A percentile compares a stretch with the other conserved stretches of the same genome.
These are phyloP conservation scores for Castanopsis chinensis DNA, from an alignment of 306 rosid genomes.

Conservation along the genomic window DNA sequence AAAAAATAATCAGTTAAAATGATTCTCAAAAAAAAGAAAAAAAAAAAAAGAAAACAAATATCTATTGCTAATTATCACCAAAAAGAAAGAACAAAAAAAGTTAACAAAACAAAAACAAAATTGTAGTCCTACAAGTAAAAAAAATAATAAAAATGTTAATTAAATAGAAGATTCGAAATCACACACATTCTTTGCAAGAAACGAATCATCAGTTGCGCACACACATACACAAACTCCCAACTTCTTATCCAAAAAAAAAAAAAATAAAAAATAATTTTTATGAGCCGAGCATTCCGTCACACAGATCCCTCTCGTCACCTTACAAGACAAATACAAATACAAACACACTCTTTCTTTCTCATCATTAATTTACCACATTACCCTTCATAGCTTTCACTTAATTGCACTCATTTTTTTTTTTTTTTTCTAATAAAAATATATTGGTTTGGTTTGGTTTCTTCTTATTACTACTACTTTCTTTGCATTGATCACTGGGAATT, in stretches of 20 bases:
- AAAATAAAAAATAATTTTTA: no score
- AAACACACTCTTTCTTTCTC: not conserved
- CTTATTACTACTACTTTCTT: not conserved
- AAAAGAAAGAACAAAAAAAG: no score
- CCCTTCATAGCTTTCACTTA: slow-evolving; percentile 23
- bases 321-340: slow-evolving; percentile 11
- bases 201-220: not conserved
- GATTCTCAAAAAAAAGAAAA: no score
- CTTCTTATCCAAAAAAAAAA: not conserved
- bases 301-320: slow-evolving; percentile 21
- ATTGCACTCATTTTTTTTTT: not conserved
- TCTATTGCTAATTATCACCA: no score
- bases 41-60: no score
- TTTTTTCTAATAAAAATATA: no score
- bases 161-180: no score
- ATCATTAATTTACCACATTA: slow-evolving; percentile 19
- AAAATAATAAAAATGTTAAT: no score
- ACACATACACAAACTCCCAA: no score
- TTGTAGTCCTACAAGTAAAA: no score
- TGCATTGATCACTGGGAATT: slow-evolving; percentile 14
- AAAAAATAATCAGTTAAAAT: no score
- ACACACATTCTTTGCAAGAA: not conserved
- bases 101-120: no score
- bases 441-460: not conserved
- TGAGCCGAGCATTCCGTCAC: slow-evolving; percentile 12